A percentile compares a stretch with the other conserved stretches of the same genome.
Evolutionary conservation across 805 yeast species (phyloP).

Genomic region (Yarrowia keelungensis): DNA sequence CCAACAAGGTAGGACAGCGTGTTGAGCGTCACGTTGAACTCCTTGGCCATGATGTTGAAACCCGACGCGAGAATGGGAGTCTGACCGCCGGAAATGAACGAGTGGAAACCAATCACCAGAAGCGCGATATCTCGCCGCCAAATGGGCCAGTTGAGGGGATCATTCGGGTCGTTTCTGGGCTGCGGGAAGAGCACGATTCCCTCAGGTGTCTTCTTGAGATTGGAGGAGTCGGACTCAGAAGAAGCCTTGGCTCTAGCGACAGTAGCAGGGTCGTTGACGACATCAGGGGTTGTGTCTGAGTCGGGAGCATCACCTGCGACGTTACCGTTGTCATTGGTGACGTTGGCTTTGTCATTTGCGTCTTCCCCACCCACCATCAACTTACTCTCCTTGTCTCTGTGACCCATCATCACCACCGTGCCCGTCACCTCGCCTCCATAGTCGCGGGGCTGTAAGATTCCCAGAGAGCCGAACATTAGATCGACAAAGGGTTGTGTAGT

Average conservation of each 20-base stretch:
- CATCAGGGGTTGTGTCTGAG: conserved; percentile 30
- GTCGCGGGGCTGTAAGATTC: conserved; percentile 54
- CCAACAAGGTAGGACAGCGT: conserved; percentile 63
- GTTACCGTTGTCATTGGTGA: background rate
- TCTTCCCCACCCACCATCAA: background rate
- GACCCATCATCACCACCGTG: conserved; percentile 46
- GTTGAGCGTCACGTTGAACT: conserved; percentile 55
- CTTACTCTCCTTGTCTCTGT: conserved; percentile 1
- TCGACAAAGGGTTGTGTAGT: background rate
- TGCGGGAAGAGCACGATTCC: conserved; percentile 67
- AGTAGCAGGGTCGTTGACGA: conserved; percentile 1
- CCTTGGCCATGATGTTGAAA: conserved; percentile 52
- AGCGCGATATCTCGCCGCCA: conserved; percentile 65
- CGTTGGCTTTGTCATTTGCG: conserved; percentile 38
- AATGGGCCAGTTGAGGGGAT: conserved; percentile 70
- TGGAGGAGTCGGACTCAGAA: conserved; percentile 25
- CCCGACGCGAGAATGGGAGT: conserved; percentile 68
- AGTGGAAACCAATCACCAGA: conserved; percentile 61
- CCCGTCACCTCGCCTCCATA: conserved; percentile 56
- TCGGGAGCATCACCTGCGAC: too few species aligned
- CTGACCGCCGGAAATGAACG: conserved; percentile 68
- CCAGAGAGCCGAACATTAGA: conserved; percentile 44
- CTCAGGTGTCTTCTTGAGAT: conserved; percentile 55
- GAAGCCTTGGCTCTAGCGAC: conserved; percentile 41
- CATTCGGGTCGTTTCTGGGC: conserved; percentile 68